Evolutionary conservation across 495 filamentous ascomycete species (phyloP).

Genomic region (Xylaria venustula): DNA sequence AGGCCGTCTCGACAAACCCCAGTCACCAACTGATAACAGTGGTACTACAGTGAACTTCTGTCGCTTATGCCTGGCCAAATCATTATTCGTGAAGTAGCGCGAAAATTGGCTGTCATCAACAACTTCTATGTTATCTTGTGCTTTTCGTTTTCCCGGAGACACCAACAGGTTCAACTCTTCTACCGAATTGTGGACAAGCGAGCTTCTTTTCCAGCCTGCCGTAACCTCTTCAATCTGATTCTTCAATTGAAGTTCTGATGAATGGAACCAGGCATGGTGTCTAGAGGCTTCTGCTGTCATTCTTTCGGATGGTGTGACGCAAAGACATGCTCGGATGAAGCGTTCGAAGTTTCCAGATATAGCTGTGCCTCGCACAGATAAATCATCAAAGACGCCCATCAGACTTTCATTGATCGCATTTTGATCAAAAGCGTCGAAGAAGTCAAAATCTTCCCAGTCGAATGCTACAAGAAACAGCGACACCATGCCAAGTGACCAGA

Average conservation of each 20-base stretch:
- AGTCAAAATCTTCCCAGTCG: conserved; percentile 27
- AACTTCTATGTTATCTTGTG: background rate
- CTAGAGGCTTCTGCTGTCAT: conserved; percentile 56
- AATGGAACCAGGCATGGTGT: conserved; percentile 34
- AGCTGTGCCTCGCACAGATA: conserved; percentile 9
- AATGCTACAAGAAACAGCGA: conserved; percentile 10
- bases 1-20: background rate
- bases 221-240: conserved; percentile 6
- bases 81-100: background rate
- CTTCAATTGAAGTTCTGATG: background rate
- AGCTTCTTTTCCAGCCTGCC: conserved; percentile 15
- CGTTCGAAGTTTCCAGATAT: conserved; percentile 45
- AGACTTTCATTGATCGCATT: conserved; percentile 20
- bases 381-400: conserved; percentile 31
- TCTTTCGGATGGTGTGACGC: conserved; percentile 48
- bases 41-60: background rate
- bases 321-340: conserved; percentile 56
- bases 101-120: background rate
- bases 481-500: conserved; percentile 41
- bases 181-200: conserved; percentile 15
- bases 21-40: background rate
- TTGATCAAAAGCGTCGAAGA: conserved; percentile 24
- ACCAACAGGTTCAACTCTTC: background rate
- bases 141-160: background rate
- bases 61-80: background rate